Percentiles rank a stretch among this genome's conserved stretches.
Conservation (phyloP, 495 filamentous ascomycete species). For the Daldinia childiae region DNA sequence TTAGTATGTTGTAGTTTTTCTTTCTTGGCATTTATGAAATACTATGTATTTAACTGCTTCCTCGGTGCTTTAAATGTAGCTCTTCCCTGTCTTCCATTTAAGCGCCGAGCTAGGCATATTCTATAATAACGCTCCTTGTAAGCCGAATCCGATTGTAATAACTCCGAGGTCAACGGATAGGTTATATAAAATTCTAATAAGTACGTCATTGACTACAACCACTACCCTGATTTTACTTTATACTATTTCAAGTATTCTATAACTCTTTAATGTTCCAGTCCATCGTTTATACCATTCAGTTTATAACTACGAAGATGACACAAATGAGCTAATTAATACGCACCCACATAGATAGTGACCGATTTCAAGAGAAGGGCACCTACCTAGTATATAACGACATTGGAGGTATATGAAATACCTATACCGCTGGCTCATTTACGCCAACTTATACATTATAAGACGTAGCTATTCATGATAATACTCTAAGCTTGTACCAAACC, state of each 20-base stretch:
- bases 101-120: background rate
- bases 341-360: background rate
- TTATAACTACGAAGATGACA: background rate
- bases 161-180: background rate
- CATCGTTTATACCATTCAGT: no score
- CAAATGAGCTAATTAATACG: background rate
- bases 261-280: no score
- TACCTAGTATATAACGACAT: background rate
- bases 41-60: background rate
- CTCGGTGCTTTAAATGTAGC: background rate
- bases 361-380: background rate
- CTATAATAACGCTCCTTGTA: background rate
- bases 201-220: no score
- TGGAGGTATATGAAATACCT: background rate
- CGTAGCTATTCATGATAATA: background rate
- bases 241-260: no score
- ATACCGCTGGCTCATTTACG: background rate
- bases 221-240: background rate
- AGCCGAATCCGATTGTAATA: background rate
- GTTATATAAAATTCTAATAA: background rate
- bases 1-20: slow-evolving; percentile 8
- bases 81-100: background rate
- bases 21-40: slow-evolving; percentile 25
- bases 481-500: no score
- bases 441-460: background rate